Conservation (phyloP, 768 basidiomycete species). For the Russula virescens region DNA sequence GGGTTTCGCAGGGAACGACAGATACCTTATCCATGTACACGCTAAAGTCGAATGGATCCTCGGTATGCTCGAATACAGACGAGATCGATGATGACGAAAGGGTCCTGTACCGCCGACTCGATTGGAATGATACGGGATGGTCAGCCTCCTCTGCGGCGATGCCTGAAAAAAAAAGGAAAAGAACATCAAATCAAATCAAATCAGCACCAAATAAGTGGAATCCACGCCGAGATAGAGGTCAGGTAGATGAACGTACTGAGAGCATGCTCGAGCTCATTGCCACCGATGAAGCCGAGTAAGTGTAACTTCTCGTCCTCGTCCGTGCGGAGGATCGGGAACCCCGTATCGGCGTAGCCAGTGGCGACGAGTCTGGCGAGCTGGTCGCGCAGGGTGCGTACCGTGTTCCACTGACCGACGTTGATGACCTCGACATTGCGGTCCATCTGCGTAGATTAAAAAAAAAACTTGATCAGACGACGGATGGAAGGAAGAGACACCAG, state of each 20-base stretch:
- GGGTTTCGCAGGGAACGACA: not conserved
- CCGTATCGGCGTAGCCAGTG: constrained; percentile 65
- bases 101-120: constrained; percentile 32
- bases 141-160: constrained; percentile 72
- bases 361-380: constrained; percentile 55
- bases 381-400: constrained; percentile 67
- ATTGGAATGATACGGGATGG: constrained; percentile 59
- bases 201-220: too few species aligned
- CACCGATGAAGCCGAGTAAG: constrained; percentile 86
- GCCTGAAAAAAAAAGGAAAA: constrained; percentile 35
- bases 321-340: constrained; percentile 77
- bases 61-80: constrained; percentile 38
- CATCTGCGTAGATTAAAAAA: constrained; percentile 40
- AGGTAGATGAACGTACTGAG: constrained; percentile 48
- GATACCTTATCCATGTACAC: constrained; percentile 84
- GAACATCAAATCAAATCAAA: not conserved
- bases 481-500: too few species aligned
- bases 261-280: constrained; percentile 91
- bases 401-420: constrained; percentile 65
- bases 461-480: not conserved
- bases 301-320: constrained; percentile 46
- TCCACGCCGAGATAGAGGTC: not conserved
- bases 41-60: constrained; percentile 73
- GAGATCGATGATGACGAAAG: constrained; percentile 53
- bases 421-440: constrained; percentile 65